phyloP scores from a whole-genome alignment of 331 rosid genomes.

The Pyracantha coccinea region DNA sequence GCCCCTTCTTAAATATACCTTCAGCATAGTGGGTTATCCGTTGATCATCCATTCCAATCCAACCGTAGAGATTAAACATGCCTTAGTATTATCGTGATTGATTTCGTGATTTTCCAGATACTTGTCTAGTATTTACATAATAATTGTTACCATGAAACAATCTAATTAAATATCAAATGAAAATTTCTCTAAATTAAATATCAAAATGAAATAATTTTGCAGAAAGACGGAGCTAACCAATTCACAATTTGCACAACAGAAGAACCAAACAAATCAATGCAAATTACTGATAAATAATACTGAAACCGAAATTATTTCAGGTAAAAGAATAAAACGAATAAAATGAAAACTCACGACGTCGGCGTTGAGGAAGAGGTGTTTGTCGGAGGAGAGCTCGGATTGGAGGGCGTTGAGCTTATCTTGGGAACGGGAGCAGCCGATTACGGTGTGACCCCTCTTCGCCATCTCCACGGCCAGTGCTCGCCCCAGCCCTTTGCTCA shows the following conservation, averaged over 20 bases:
- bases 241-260: background rate
- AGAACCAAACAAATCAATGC: background rate
- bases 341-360: constrained; percentile 40
- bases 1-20: too few species aligned
- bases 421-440: constrained; percentile 74
- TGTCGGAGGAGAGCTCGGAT: constrained; percentile 28
- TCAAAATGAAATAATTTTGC: too few species aligned
- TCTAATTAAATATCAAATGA: background rate
- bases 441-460: constrained; percentile 51
- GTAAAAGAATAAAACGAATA: too few species aligned
- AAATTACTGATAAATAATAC: background rate
- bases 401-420: constrained; percentile 48
- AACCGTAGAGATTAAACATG: too few species aligned
- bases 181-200: too few species aligned
- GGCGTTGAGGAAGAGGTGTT: constrained; percentile 39
- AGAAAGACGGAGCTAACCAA: too few species aligned
- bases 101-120: background rate
- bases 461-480: constrained; percentile 69
- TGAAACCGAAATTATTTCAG: too few species aligned
- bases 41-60: too few species aligned
- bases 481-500: constrained; percentile 62
- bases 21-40: too few species aligned
- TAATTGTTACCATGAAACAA: background rate
- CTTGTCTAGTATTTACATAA: background rate
- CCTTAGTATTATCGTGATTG: background rate